phyloP scores from a whole-genome alignment of 108 stramenopile genomes.

The Pseudonitzschia pungens region DNA sequence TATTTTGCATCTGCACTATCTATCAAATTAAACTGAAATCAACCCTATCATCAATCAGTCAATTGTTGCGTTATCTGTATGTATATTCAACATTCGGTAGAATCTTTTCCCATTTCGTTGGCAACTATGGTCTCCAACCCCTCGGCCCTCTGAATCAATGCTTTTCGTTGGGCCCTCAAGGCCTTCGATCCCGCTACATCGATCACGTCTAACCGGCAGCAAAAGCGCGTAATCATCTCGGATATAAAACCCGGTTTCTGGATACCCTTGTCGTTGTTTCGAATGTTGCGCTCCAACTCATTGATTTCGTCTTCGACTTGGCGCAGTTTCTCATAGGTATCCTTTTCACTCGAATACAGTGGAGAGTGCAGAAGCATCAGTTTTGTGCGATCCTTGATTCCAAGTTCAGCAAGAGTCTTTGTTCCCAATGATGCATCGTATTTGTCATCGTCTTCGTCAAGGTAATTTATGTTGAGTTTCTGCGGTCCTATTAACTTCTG shows the following conservation, averaged over 20 bases:
- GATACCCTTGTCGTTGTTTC: neutral
- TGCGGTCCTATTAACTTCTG: constrained; percentile 51
- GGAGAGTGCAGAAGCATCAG: constrained; percentile 55
- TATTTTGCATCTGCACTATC: no score
- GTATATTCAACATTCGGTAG: neutral
- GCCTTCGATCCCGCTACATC: constrained; percentile 56
- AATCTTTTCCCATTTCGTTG: no score
- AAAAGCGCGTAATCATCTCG: constrained; percentile 58
- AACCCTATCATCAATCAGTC: no score
- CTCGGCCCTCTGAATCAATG: constrained; percentile 51
- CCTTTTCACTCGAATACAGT: constrained; percentile 44
- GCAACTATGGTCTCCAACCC: constrained; percentile 24
- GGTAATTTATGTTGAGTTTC: constrained; percentile 36
- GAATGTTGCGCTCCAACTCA: constrained; percentile 34
- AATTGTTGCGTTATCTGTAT: neutral
- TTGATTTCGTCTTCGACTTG: constrained; percentile 41
- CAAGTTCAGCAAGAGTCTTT: constrained; percentile 36
- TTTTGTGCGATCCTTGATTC: constrained; percentile 48
- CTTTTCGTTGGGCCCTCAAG: constrained; percentile 49
- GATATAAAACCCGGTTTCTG: constrained; percentile 33
- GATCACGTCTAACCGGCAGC: constrained; percentile 59
- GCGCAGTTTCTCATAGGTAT: constrained; percentile 37
- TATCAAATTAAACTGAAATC: no score
- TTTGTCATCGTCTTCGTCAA: neutral
- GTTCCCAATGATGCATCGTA: constrained; percentile 13